Conservation (phyloP, 306 rosid species). For the Acacia melanoxylon region DNA sequence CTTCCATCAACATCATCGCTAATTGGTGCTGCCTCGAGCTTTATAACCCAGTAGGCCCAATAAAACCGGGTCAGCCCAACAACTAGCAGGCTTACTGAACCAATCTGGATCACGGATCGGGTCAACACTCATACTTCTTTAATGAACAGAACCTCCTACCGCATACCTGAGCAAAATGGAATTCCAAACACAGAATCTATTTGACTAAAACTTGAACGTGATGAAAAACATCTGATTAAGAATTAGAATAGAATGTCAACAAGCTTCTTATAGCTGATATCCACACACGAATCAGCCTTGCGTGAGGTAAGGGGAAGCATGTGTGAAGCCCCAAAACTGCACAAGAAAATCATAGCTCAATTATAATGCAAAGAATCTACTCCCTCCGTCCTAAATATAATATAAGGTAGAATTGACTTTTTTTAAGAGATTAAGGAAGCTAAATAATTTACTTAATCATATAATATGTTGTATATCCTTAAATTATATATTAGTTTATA, state of each 20-base stretch:
- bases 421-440: too few species aligned
- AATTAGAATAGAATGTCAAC: background rate
- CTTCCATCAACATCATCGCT: background rate
- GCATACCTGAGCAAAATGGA: conserved; percentile 8
- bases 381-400: too few species aligned
- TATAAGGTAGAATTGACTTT: too few species aligned
- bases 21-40: background rate
- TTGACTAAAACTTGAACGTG: background rate
- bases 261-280: conserved; percentile 1
- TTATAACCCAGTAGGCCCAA: background rate
- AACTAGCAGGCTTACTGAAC: background rate
- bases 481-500: too few species aligned
- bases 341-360: conserved; percentile 30
- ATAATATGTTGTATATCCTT: too few species aligned
- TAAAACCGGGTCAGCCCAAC: background rate
- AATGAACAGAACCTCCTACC: conserved; percentile 11
- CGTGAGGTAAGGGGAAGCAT: conserved; percentile 61
- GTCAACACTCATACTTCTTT: too few species aligned
- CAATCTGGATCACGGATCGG: background rate
- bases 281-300: conserved; percentile 28
- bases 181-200: conserved; percentile 31
- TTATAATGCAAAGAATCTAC: background rate
- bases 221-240: conserved; percentile 9
- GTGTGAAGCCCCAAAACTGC: conserved; percentile 99
- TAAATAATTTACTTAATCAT: too few species aligned